Conservation (phyloP, 2,329 filamentous ascomycete genomes). For the Phialocephala subalpina region DNA sequence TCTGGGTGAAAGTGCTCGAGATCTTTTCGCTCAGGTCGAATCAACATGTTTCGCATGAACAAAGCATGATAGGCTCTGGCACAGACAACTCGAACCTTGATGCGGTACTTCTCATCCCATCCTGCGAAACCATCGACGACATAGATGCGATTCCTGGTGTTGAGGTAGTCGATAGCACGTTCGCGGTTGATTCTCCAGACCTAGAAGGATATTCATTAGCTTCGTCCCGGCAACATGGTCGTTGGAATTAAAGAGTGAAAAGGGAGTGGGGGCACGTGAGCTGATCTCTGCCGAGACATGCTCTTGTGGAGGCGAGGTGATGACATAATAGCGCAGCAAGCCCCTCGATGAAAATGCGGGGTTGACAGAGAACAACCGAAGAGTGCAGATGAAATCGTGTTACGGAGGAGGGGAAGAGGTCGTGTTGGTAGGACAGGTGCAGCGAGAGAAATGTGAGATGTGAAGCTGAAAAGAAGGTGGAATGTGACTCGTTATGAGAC, state of each 20-base stretch:
- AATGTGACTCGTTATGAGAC: constrained; percentile 8
- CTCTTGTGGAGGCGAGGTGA: constrained; percentile 18
- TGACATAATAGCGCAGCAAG: constrained; percentile 35
- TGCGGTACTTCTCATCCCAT: constrained; percentile 98
- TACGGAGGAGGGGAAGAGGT: constrained; percentile 4
- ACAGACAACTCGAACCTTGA: constrained; percentile 97
- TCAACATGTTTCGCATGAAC: constrained; percentile 99
- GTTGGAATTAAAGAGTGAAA: constrained; percentile 21
- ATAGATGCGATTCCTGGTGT: constrained; percentile 98
- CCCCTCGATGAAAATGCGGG: constrained; percentile 35
- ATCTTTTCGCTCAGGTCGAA: constrained; percentile 89
- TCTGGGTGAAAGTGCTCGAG: constrained; percentile 98
- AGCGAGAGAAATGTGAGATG: not conserved
- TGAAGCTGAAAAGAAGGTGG: not conserved
- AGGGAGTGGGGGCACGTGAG: constrained; percentile 28
- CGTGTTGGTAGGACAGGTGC: not conserved
- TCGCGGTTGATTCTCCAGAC: constrained; percentile 99
- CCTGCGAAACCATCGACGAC: constrained; percentile 97
- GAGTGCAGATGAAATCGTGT: not conserved
- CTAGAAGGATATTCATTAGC: constrained; percentile 55
- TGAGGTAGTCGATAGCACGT: constrained; percentile 98
- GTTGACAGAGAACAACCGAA: constrained; percentile 23
- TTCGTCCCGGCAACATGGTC: constrained; percentile 12
- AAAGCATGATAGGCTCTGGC: constrained; percentile 98
- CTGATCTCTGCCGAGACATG: constrained; percentile 20